phyloP scores from a whole-genome alignment of 768 basidiomycete species.

The Leucosporidium yakuticum region DNA sequence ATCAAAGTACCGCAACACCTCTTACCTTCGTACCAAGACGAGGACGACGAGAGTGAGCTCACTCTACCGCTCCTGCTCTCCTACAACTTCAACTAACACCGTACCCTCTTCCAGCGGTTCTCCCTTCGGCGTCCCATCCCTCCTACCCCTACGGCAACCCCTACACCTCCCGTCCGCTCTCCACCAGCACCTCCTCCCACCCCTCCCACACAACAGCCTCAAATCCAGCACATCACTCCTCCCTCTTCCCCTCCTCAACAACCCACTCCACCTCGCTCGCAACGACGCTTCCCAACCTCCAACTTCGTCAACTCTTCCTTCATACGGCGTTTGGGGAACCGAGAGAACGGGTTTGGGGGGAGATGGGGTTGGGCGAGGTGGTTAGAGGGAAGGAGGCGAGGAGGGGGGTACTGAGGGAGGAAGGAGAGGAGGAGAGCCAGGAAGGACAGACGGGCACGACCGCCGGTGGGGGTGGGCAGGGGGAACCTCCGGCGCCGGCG shows the following conservation, averaged over 20 bases:
- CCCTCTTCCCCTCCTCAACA: conserved; percentile 8
- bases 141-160: conserved; percentile 40
- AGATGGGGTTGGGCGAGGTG: conserved; percentile 10
- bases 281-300: conserved; percentile 22
- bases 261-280: conserved; percentile 18
- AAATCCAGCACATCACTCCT: neutral
- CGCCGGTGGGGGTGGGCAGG: conserved; percentile 1
- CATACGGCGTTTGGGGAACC: conserved; percentile 27
- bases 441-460: conserved; percentile 1
- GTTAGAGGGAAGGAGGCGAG: conserved; percentile 5
- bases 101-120: conserved; percentile 15
- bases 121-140: conserved; percentile 35
- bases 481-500: conserved; percentile 24
- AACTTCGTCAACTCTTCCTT: conserved; percentile 12
- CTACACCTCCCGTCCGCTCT: conserved; percentile 23
- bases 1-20: conserved; percentile 33
- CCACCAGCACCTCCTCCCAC: conserved; percentile 8
- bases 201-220: conserved; percentile 1
- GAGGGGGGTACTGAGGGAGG: conserved; percentile 3
- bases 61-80: neutral
- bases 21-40: conserved; percentile 36
- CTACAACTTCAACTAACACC: neutral
- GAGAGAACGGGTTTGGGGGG: conserved; percentile 14
- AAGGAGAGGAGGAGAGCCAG: conserved; percentile 6
- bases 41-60: conserved; percentile 36